Conservation (phyloP, 805 yeast species). For the Candida maesae region DNA sequence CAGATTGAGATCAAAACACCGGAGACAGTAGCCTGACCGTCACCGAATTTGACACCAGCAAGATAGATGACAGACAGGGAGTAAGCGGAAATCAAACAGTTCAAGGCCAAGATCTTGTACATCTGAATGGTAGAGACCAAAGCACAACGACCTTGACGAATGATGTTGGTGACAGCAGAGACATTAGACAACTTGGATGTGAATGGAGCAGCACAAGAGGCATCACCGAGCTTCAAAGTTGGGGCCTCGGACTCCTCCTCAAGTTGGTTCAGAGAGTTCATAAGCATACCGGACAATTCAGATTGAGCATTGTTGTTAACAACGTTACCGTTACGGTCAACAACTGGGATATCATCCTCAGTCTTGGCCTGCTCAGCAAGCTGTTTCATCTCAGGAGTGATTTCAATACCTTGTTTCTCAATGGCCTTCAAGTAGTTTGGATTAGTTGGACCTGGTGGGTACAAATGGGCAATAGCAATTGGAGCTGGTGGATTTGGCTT, state of each 20-base stretch:
- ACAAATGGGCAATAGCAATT: conserved; percentile 81
- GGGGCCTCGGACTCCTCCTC: conserved; percentile 82
- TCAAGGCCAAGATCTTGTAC: conserved; percentile 96
- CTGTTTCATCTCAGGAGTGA: conserved; percentile 68
- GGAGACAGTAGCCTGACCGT: conserved; percentile 96
- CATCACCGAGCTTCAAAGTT: conserved; percentile 91
- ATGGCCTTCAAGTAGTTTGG: conserved; percentile 85
- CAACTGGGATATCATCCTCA: conserved; percentile 31
- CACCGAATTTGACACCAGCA: conserved; percentile 98
- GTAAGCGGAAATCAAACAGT: conserved; percentile 95
- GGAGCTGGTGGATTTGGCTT: conserved; percentile 85
- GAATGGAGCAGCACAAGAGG: conserved; percentile 98
- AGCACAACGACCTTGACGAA: conserved; percentile 98
- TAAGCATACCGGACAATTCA: conserved; percentile 59
- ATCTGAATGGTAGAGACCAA: conserved; percentile 95
- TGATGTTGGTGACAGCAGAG: conserved; percentile 84
- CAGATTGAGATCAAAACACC: conserved; percentile 90
- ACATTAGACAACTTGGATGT: conserved; percentile 93
- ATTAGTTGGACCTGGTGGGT: conserved; percentile 92
- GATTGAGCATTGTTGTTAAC: conserved; percentile 35
- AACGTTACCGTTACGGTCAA: conserved; percentile 28
- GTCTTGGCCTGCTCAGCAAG: conserved; percentile 49
- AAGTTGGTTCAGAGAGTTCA: conserved; percentile 50
- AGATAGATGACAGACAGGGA: conserved; percentile 89
- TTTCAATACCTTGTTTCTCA: conserved; percentile 75